Percentiles rank a stretch among this genome's conserved stretches.
These are phyloP conservation scores for Amanita molliuscula DNA, from an alignment of 768 basidiomycete species.

Conservation along the genomic window DNA sequence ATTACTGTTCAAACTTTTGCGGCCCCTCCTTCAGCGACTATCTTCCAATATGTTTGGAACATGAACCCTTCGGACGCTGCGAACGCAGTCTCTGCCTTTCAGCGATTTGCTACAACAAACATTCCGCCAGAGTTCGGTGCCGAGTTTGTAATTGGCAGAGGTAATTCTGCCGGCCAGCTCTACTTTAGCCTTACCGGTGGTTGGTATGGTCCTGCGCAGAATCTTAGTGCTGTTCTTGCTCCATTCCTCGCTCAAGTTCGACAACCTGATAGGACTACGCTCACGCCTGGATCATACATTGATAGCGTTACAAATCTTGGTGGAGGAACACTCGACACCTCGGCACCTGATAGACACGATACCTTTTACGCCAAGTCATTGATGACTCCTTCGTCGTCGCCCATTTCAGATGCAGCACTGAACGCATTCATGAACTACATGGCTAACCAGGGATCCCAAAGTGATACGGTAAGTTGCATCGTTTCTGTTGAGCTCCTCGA, in stretches of 20 bases:
- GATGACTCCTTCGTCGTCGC: conserved; percentile 26
- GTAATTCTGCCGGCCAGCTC: conserved; percentile 19
- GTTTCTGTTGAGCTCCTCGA: conserved; percentile 6
- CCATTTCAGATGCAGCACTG: conserved; percentile 22
- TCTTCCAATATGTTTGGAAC: conserved; percentile 29
- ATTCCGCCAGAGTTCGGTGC: conserved; percentile 24
- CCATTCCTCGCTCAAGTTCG: conserved; percentile 24
- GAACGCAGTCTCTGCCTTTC: conserved; percentile 22
- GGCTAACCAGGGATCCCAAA: conserved; percentile 25
- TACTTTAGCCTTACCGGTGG: conserved; percentile 23
- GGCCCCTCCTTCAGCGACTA: conserved; percentile 26
- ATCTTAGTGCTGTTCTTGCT: conserved; percentile 19
- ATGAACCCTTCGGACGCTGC: conserved; percentile 22
- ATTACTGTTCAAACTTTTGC: conserved; percentile 27
- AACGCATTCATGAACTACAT: conserved; percentile 28
- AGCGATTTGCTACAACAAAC: conserved; percentile 22
- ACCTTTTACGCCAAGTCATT: conserved; percentile 35
- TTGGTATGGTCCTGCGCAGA: conserved; percentile 22
- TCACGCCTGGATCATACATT: conserved; percentile 2
- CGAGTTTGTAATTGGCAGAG: conserved; percentile 22
- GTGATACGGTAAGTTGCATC: conserved; percentile 19
- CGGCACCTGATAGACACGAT: conserved; percentile 19
- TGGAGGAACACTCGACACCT: conserved; percentile 19
- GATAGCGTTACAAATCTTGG: conserved; percentile 6
- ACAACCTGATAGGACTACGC: conserved; percentile 13